These are phyloP conservation scores for Penicillium crystallinum DNA, from an alignment of 495 filamentous ascomycete species.

Conservation along the genomic window DNA sequence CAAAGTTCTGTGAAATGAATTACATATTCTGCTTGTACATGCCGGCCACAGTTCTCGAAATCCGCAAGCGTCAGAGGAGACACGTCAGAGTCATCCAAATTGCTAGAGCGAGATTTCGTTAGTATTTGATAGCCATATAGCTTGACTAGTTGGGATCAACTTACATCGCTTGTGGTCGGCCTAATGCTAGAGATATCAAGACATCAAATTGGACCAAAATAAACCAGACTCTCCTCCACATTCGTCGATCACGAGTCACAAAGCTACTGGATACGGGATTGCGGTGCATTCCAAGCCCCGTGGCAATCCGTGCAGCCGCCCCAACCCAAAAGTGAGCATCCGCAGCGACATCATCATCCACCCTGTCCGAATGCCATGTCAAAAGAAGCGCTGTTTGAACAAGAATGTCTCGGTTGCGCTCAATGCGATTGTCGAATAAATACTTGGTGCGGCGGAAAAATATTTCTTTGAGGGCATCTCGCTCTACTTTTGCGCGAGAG, in stretches of 20 bases:
- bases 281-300: slow-evolving; percentile 47
- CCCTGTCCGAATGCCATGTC: slow-evolving; percentile 45
- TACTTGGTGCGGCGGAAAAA: slow-evolving; percentile 47
- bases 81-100: slow-evolving; percentile 46
- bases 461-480: slow-evolving; percentile 41
- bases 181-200: slow-evolving; percentile 45
- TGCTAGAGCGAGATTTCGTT: slow-evolving; percentile 22
- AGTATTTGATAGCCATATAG: not conserved
- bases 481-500: slow-evolving; percentile 34
- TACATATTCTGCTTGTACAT: slow-evolving; percentile 39
- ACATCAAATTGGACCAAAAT: slow-evolving; percentile 47
- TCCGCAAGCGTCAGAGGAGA: slow-evolving; percentile 39
- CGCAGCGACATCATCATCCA: slow-evolving; percentile 45
- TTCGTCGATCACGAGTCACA: slow-evolving; percentile 37
- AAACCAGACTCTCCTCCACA: slow-evolving; percentile 46
- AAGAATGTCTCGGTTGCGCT: slow-evolving; percentile 45
- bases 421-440: slow-evolving; percentile 45
- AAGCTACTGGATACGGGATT: slow-evolving; percentile 42
- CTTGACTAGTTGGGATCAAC: slow-evolving; percentile 1
- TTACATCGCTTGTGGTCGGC: slow-evolving; percentile 47
- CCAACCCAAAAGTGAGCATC: slow-evolving; percentile 50
- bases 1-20: slow-evolving; percentile 45
- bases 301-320: slow-evolving; percentile 44
- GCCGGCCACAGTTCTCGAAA: slow-evolving; percentile 42
- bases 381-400: slow-evolving; percentile 44